Evolutionary conservation across 169 alveolate genomes (phyloP).

Genomic region (Ichthyophthirius multifiliis): DNA sequence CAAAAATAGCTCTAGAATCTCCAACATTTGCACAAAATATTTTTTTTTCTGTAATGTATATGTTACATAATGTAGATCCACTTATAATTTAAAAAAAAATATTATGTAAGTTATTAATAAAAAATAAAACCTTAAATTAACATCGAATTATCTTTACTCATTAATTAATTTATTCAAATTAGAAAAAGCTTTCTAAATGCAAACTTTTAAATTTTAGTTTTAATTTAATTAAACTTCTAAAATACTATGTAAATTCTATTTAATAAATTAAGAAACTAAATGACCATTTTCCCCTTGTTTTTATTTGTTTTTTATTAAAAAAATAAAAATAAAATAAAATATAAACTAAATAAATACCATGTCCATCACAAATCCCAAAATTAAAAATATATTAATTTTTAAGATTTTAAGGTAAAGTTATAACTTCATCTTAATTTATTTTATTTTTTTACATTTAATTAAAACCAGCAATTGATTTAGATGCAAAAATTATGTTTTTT

Average conservation of each 20-base stretch:
- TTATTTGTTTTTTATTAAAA: too few relatives aligned
- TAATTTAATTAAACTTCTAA: conserved; percentile 8
- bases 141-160: background rate
- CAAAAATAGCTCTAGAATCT: conserved; percentile 81
- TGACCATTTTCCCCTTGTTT: conserved; percentile 57
- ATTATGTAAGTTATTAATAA: too few relatives aligned
- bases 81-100: too few relatives aligned
- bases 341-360: too few relatives aligned
- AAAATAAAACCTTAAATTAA: conserved; percentile 10
- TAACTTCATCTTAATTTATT: too few relatives aligned
- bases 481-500: too few relatives aligned
- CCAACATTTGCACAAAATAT: conserved; percentile 77
- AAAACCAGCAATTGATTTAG: too few relatives aligned
- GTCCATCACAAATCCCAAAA: too few relatives aligned
- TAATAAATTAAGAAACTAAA: conserved; percentile 51
- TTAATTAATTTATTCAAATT: background rate
- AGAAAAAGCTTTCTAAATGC: background rate
- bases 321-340: too few relatives aligned
- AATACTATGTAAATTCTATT: conserved; percentile 36
- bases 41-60: conserved; percentile 32
- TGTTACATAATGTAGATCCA: conserved; percentile 56
- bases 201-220: background rate
- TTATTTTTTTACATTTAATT: too few relatives aligned
- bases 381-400: too few relatives aligned
- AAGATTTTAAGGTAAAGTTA: too few relatives aligned